phyloP scores from a whole-genome alignment of 2,329 filamentous ascomycete species.

The Colletotrichum spinosum region DNA sequence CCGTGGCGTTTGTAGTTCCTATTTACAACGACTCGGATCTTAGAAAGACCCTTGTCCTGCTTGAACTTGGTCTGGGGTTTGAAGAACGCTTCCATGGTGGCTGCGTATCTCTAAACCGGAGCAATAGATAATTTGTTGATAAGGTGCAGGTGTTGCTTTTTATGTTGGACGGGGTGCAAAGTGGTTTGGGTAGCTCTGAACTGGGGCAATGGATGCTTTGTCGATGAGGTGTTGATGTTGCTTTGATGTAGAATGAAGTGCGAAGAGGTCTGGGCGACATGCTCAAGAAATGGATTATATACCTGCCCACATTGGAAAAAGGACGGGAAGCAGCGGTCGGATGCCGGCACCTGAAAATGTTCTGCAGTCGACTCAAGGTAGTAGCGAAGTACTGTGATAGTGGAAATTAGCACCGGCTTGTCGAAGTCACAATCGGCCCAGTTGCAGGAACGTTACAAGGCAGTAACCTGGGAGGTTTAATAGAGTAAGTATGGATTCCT shows the following conservation, averaged over 20 bases:
- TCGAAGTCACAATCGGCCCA: background rate
- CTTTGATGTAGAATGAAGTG: background rate
- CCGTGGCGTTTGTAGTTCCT: constrained; percentile 33
- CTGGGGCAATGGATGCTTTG: background rate
- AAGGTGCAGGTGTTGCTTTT: no score
- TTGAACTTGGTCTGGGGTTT: constrained; percentile 34
- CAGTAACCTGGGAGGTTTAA: no score
- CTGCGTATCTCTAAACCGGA: background rate
- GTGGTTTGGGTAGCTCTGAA: background rate
- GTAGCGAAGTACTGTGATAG: background rate
- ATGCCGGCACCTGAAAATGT: constrained; percentile 11
- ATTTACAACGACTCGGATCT: constrained; percentile 20
- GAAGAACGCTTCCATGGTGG: constrained; percentile 21
- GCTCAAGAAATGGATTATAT: constrained; percentile 1
- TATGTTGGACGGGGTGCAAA: no score
- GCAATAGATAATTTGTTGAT: background rate
- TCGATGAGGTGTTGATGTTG: no score
- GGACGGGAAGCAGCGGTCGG: background rate
- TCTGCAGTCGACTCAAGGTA: constrained; percentile 6
- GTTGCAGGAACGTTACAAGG: no score
- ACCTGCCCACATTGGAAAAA: constrained; percentile 3
- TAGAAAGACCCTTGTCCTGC: constrained; percentile 23
- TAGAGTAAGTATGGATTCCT: no score
- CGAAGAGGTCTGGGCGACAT: background rate
- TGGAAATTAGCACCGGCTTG: background rate